These are phyloP conservation scores for Wickerhamomyces hampshirensis DNA, from an alignment of 805 yeast species.

Conservation along the genomic window DNA sequence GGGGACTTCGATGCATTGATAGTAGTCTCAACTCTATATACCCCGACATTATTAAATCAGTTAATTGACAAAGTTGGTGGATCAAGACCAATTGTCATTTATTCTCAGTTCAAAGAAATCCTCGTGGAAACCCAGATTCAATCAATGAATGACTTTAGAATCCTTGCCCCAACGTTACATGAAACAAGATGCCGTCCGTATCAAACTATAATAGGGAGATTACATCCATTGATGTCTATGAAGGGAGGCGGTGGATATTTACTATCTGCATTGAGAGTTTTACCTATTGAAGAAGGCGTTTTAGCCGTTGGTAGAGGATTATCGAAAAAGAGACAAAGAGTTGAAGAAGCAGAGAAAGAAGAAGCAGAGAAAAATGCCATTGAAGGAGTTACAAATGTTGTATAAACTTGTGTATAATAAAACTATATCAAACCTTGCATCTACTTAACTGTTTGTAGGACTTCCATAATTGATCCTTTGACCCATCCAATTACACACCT, in stretches of 20 bases:
- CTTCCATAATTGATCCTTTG: constrained; percentile 17
- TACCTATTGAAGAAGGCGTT: constrained; percentile 59
- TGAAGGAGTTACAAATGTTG: constrained; percentile 7
- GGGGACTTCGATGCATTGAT: constrained; percentile 73
- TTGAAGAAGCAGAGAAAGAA: constrained; percentile 32
- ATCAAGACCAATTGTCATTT: constrained; percentile 80
- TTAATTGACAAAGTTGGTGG: constrained; percentile 70
- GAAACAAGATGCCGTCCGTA: constrained; percentile 82
- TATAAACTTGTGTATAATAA: neutral
- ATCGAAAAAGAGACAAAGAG: constrained; percentile 32
- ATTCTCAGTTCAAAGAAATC: constrained; percentile 75
- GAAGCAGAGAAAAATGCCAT: constrained; percentile 6
- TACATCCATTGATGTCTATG: constrained; percentile 94
- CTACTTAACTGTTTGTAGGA: constrained; percentile 5
- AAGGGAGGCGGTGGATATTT: constrained; percentile 90
- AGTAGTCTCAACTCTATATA: constrained; percentile 66
- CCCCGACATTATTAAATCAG: constrained; percentile 57
- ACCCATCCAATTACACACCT: constrained; percentile 67
- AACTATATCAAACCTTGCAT: neutral
- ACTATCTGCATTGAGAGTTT: constrained; percentile 71
- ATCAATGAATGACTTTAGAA: constrained; percentile 60
- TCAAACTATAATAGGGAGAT: constrained; percentile 90
- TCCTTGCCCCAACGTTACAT: constrained; percentile 75
- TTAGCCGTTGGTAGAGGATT: constrained; percentile 65
- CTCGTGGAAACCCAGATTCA: constrained; percentile 69